These are phyloP conservation scores for Heterobasidion parviporum DNA, from an alignment of 1,284 basidiomycete species.

Conservation along the genomic window DNA sequence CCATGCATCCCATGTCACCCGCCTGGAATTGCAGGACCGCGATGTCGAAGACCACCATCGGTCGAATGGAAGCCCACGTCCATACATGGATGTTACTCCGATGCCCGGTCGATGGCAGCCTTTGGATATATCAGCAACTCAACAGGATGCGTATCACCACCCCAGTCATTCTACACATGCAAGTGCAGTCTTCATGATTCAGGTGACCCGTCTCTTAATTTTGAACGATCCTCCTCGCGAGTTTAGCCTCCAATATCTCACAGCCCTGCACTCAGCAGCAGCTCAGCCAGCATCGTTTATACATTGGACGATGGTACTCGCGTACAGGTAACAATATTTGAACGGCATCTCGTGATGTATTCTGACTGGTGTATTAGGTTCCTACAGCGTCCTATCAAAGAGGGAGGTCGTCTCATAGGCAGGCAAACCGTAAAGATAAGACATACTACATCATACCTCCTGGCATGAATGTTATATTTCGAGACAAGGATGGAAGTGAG, in stretches of 20 bases:
- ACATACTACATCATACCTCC: slow-evolving; percentile 59
- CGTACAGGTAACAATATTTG: slow-evolving; percentile 5
- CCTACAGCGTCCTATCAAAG: slow-evolving; percentile 6
- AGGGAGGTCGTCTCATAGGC: slow-evolving; percentile 18
- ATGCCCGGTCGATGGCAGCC: not conserved
- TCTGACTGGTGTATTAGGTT: slow-evolving; percentile 3
- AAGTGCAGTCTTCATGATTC: not conserved
- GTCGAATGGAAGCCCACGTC: not conserved
- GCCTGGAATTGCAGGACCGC: slow-evolving; percentile 5
- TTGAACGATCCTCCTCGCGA: not conserved
- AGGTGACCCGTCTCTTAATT: not conserved
- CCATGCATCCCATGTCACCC: slow-evolving; percentile 3
- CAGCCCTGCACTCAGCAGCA: slow-evolving; percentile 3
- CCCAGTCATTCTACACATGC: not conserved
- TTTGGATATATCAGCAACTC: not conserved
- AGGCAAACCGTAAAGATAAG: slow-evolving; percentile 17
- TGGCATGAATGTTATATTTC: slow-evolving; percentile 59
- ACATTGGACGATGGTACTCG: slow-evolving; percentile 8
- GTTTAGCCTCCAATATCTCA: not conserved
- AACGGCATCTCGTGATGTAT: not conserved
- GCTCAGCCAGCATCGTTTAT: slow-evolving; percentile 9
- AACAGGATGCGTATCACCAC: not conserved
- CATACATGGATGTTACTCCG: not conserved
- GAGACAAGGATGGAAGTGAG: slow-evolving; percentile 58
- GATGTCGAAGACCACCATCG: slow-evolving; percentile 1